Percentiles rank a stretch among this genome's conserved stretches.
Conservation (phyloP, 2,329 filamentous ascomycete genomes). For the Emmonsia crescens region DNA sequence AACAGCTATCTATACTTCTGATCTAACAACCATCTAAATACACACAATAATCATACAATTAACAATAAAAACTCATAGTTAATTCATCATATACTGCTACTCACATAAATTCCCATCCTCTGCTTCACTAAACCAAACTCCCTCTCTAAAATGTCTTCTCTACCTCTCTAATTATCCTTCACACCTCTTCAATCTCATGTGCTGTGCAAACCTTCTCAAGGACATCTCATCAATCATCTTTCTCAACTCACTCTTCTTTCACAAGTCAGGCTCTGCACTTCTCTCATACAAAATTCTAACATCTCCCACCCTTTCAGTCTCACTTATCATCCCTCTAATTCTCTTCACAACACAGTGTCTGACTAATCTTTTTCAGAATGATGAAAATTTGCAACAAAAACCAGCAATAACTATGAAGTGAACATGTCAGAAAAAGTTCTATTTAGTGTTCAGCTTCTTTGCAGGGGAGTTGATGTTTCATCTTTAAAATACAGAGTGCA, state of each 20-base stretch:
- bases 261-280: slow-evolving; percentile 69
- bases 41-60: too few species aligned
- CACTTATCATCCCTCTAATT: slow-evolving; percentile 43
- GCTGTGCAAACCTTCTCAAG: slow-evolving; percentile 68
- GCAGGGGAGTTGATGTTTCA: too few species aligned
- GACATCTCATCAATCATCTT: slow-evolving; percentile 19
- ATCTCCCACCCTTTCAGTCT: slow-evolving; percentile 42
- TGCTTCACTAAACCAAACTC: not conserved
- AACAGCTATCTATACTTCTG: too few species aligned
- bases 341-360: slow-evolving; percentile 54
- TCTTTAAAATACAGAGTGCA: not conserved
- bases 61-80: too few species aligned
- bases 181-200: slow-evolving; percentile 62
- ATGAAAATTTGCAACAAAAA: too few species aligned
- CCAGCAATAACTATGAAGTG: too few species aligned
- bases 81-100: too few species aligned
- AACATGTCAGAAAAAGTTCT: too few species aligned
- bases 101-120: too few species aligned
- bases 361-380: not conserved
- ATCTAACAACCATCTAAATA: too few species aligned
- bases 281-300: slow-evolving; percentile 75
- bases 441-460: too few species aligned
- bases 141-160: slow-evolving; percentile 32
- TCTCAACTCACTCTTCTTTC: slow-evolving; percentile 34
- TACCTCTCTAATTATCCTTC: slow-evolving; percentile 62